A percentile compares a stretch with the other conserved stretches of the same genome.
Conservation (phyloP, 768 basidiomycete species). For the Postia placenta region DNA sequence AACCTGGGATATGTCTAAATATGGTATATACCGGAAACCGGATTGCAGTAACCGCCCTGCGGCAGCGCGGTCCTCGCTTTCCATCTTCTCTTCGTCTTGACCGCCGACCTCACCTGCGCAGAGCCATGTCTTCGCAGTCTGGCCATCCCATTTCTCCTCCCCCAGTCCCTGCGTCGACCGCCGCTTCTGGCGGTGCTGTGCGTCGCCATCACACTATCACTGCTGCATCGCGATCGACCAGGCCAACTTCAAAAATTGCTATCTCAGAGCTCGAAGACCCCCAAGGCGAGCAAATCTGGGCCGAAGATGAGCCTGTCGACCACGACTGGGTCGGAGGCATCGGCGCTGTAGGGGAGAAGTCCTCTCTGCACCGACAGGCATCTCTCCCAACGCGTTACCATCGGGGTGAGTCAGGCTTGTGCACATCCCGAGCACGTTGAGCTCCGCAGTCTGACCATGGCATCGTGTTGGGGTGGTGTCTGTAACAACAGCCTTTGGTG, state of each 20-base stretch:
- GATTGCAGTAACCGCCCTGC: slow-evolving; percentile 11
- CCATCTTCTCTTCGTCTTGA: slow-evolving; percentile 10
- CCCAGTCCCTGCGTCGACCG: slow-evolving; percentile 30
- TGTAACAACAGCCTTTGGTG: slow-evolving; percentile 50
- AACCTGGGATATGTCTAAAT: background rate
- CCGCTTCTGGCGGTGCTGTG: slow-evolving; percentile 39
- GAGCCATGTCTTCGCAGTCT: slow-evolving; percentile 32
- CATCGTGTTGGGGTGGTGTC: background rate
- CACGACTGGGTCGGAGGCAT: slow-evolving; percentile 79
- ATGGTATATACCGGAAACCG: background rate
- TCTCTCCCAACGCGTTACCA: slow-evolving; percentile 79
- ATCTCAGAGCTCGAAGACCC: slow-evolving; percentile 57
- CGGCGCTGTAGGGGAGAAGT: slow-evolving; percentile 80
- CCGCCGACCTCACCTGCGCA: slow-evolving; percentile 8
- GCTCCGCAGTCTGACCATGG: background rate
- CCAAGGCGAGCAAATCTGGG: slow-evolving; percentile 52
- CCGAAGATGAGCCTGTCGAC: slow-evolving; percentile 73
- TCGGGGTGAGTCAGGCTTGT: slow-evolving; percentile 42
- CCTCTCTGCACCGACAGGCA: slow-evolving; percentile 71
- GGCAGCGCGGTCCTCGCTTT: slow-evolving; percentile 5
- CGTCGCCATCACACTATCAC: slow-evolving; percentile 82
- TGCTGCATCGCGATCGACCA: slow-evolving; percentile 59
- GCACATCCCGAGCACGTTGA: background rate
- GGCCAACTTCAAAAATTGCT: slow-evolving; percentile 52
- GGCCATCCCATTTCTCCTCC: slow-evolving; percentile 37